Conservation (phyloP, 2,329 filamentous ascomycete species). For the Apiospora rasikravindrae region DNA sequence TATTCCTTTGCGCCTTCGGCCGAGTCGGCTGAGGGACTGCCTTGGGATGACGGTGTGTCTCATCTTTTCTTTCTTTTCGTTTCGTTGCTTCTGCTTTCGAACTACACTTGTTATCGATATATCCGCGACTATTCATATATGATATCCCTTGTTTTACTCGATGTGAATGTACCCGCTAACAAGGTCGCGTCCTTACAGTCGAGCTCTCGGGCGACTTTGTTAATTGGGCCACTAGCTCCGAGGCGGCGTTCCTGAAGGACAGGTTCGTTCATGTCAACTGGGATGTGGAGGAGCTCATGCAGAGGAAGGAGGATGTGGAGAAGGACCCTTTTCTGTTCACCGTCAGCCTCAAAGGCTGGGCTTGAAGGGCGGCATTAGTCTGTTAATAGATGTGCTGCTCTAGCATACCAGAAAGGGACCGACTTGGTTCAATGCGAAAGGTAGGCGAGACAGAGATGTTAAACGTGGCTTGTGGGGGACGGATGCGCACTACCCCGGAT, state of each 20-base stretch:
- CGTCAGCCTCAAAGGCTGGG: constrained; percentile 25
- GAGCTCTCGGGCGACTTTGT: constrained; percentile 39
- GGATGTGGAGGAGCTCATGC: constrained; percentile 42
- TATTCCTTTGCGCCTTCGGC: constrained; percentile 22
- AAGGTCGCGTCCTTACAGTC: not conserved
- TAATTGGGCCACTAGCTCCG: constrained; percentile 40
- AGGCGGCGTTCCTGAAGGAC: constrained; percentile 41
- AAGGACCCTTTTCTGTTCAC: constrained; percentile 22
- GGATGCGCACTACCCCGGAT: not conserved
- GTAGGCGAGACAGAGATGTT: not conserved
- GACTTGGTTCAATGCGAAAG: not conserved
- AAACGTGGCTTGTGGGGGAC: not conserved
- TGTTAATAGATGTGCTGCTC: too few species aligned
- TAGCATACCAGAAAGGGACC: not conserved
- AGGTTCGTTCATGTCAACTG: constrained; percentile 42
- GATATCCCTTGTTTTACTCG: too few species aligned
- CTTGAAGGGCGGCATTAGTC: not conserved
- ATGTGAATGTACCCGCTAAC: too few species aligned
- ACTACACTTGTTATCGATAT: not conserved
- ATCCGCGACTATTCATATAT: too few species aligned
- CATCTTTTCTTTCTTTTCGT: not conserved
- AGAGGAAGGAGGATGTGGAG: constrained; percentile 23
- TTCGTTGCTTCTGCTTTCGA: not conserved
- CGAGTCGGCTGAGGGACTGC: not conserved
- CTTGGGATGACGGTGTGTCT: constrained; percentile 18